phyloP scores from a whole-genome alignment of 2,329 filamentous ascomycete genomes.

The Ilyonectria sp. region DNA sequence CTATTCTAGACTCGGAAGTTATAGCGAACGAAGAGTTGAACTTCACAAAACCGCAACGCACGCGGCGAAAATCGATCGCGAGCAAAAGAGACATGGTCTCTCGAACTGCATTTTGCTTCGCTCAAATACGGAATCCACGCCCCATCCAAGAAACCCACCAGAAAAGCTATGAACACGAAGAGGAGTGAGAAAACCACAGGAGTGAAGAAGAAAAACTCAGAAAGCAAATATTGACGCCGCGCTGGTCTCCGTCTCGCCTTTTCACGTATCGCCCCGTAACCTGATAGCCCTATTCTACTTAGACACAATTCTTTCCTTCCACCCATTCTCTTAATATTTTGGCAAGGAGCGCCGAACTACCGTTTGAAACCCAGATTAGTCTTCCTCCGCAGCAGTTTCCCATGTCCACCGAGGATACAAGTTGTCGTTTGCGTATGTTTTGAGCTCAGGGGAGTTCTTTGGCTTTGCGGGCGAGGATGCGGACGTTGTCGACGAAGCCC shows the following conservation, averaged over 20 bases:
- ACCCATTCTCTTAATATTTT: conserved; percentile 7
- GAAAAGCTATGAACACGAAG: conserved; percentile 21
- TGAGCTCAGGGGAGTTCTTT: conserved; percentile 48
- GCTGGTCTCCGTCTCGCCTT: conserved; percentile 33
- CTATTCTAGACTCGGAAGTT: background rate
- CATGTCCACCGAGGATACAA: conserved; percentile 11
- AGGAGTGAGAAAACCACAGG: conserved; percentile 15
- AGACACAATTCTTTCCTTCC: conserved; percentile 26
- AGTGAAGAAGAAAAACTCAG: conserved; percentile 23
- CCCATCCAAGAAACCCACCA: conserved; percentile 11
- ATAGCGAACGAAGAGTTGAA: background rate
- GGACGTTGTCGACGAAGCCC: conserved; percentile 82
- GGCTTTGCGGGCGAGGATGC: conserved; percentile 67
- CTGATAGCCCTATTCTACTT: conserved; percentile 30
- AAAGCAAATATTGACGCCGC: conserved; percentile 37
- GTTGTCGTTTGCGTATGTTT: background rate
- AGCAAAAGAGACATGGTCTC: conserved; percentile 12
- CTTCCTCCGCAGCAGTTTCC: conserved; percentile 1
- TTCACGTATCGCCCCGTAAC: conserved; percentile 26
- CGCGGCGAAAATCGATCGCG: background rate
- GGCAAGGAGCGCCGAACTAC: conserved; percentile 3
- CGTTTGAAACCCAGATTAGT: conserved; percentile 10
- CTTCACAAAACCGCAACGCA: background rate
- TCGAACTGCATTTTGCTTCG: conserved; percentile 15
- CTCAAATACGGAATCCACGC: conserved; percentile 17